Evolutionary conservation across 2,329 filamentous ascomycete species (phyloP).

Genomic region (Chrysoporthe austroafricana): DNA sequence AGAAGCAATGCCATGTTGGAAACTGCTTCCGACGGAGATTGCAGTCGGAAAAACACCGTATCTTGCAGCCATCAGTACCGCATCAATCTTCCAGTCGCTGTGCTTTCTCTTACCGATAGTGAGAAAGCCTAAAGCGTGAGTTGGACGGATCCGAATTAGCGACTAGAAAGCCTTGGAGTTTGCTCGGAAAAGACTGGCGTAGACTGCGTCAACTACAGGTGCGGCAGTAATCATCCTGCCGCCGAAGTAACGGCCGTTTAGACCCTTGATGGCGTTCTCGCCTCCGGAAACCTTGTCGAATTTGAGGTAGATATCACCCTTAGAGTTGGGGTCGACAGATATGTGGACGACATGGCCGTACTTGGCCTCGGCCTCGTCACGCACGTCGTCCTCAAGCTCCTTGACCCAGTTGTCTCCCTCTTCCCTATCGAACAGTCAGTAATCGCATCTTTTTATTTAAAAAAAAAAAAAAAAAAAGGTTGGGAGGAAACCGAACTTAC

Average conservation of each 20-base stretch:
- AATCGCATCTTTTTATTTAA: not conserved
- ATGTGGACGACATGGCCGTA: slow-evolving; percentile 99
- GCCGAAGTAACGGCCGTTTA: slow-evolving; percentile 96
- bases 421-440: slow-evolving; percentile 64
- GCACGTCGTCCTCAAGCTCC: slow-evolving; percentile 91
- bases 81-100: slow-evolving; percentile 24
- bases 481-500: slow-evolving; percentile 60
- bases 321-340: slow-evolving; percentile 87
- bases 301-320: slow-evolving; percentile 97
- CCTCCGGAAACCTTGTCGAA: slow-evolving; percentile 95
- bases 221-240: slow-evolving; percentile 90
- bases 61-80: slow-evolving; percentile 31
- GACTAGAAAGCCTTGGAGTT: slow-evolving; percentile 79
- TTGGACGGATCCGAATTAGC: slow-evolving; percentile 57
- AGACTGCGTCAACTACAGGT: slow-evolving; percentile 97
- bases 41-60: slow-evolving; percentile 15
- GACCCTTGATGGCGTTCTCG: slow-evolving; percentile 95
- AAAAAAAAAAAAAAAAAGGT: not conserved
- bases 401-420: slow-evolving; percentile 88
- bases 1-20: too few species aligned
- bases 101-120: slow-evolving; percentile 32
- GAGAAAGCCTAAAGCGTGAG: slow-evolving; percentile 52
- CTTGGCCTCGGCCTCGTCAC: slow-evolving; percentile 88
- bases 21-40: not conserved
- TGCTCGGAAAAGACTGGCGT: slow-evolving; percentile 88